phyloP scores from a whole-genome alignment of 2,329 filamentous ascomycete genomes.

The Neophaeococcomyces aloes region DNA sequence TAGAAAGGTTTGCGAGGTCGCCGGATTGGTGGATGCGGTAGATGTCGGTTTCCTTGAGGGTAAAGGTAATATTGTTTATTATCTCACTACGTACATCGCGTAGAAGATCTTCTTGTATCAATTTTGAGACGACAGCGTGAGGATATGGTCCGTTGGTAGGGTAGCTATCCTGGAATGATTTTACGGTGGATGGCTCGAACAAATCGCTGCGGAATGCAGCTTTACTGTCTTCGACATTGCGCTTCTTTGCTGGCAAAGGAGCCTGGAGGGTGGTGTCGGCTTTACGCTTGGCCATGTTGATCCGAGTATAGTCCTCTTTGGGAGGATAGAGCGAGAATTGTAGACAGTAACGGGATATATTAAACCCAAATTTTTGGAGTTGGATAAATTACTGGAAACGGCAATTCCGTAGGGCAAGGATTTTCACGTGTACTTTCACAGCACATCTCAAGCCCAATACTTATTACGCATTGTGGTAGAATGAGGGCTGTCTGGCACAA shows the following conservation, averaged over 20 bases:
- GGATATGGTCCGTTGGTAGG: conserved; percentile 54
- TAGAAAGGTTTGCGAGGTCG: conserved; percentile 91
- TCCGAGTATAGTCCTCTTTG: no score
- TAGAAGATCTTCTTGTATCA: conserved; percentile 72
- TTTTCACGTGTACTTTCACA: no score
- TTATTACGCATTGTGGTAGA: no score
- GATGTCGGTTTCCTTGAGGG: conserved; percentile 97
- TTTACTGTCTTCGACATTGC: conserved; percentile 20
- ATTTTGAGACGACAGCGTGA: conserved; percentile 73
- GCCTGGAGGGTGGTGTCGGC: conserved; percentile 19
- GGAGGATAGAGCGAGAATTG: no score
- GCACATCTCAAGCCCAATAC: no score
- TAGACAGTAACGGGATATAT: no score
- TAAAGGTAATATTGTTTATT: conserved; percentile 82
- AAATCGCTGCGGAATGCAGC: conserved; percentile 35
- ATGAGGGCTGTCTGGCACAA: no score
- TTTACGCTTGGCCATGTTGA: conserved; percentile 32
- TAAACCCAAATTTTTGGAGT: no score
- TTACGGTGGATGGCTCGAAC: conserved; percentile 31
- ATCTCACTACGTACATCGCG: conserved; percentile 83
- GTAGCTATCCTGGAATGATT: conserved; percentile 36
- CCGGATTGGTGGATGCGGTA: conserved; percentile 99
- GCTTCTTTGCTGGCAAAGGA: conserved; percentile 16
- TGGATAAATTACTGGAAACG: no score
- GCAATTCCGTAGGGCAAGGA: no score